These are phyloP conservation scores for Klebsormidium nitens DNA, from an alignment of 139 green algal species.

Conservation along the genomic window DNA sequence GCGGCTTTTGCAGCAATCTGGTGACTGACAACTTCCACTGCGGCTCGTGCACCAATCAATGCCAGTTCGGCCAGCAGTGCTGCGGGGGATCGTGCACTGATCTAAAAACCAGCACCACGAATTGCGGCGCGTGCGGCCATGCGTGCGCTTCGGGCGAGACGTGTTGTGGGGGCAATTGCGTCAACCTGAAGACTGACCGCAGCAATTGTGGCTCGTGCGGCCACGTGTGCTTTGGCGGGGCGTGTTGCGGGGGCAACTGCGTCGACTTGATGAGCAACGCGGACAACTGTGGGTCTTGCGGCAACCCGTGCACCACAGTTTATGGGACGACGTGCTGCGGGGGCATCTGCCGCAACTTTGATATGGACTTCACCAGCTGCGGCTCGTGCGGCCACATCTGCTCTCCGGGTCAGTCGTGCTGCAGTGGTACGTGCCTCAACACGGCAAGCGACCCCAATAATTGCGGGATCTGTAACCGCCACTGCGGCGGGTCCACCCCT, in stretches of 20 bases:
- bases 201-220: constrained; percentile 1
- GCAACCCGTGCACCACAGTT: neutral
- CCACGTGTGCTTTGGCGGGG: neutral
- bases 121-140: neutral
- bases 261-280: neutral
- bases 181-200: neutral
- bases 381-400: neutral
- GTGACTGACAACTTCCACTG: too few relatives aligned
- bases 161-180: neutral
- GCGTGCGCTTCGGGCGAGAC: neutral
- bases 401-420: neutral
- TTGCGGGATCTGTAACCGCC: neutral
- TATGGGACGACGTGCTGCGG: neutral
- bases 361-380: neutral
- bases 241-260: neutral
- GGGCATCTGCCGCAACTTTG: neutral
- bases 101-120: neutral
- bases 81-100: neutral
- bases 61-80: neutral
- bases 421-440: neutral
- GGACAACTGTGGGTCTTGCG: neutral
- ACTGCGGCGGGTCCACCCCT: too few relatives aligned
- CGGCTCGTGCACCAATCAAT: neutral
- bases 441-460: neutral
- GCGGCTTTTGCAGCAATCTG: too few relatives aligned